Base-by-base conservation (phyloP, 2,329 filamentous ascomycete genomes). In the Immersiporthe knoxdaviesiana region DNA sequence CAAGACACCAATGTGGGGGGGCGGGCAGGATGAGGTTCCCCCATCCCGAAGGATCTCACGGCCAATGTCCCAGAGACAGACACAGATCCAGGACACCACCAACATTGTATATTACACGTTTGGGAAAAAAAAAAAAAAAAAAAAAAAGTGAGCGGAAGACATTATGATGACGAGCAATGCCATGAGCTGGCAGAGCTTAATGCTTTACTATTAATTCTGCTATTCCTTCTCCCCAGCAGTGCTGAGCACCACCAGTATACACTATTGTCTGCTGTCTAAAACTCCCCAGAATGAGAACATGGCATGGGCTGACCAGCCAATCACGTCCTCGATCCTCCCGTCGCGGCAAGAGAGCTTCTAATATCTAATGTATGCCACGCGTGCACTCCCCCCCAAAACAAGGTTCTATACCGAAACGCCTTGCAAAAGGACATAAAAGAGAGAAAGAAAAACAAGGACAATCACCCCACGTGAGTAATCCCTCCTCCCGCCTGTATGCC, bases 381-480 rank as follows among this genome's bases (percentile, higher is more conserved):
- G 35, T 41, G 21, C n/a, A 35, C 35, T 35, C 24, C 35, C 21
- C 8, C 7, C 10, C 11, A 60, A 44, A 63, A 35, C 32, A 35
- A 8, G 35, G 35, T 35, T 68, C 63, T 70, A 70, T 47, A 66
- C 69, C 24, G 62, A 47, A 70, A 70, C 69, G 69, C 69, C 69
- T 66, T 62, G 69, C 69, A 27, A 66, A 60, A 63, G 18, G 63
- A n/a, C 37, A 21, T 24, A 68, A 37, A 27, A 6, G 30, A 61
- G 41, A 4, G n/a, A 65, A 39, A 60, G n/a, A 39, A 32, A 60
- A 56, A n/a, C 12, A 59, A 37, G 27, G 14, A 21, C 5, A 58
- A 59, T n/a, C n/a, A n/a, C n/a, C 18, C 59, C 37, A 44, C 18
- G 32, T 27, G 24, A 39, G 32, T 2, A 39, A 44, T 39, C 32